phyloP scores from a whole-genome alignment of 225 moss, liverwort and hornwort genomes.

The Pseudisothecium myosuroides region DNA sequence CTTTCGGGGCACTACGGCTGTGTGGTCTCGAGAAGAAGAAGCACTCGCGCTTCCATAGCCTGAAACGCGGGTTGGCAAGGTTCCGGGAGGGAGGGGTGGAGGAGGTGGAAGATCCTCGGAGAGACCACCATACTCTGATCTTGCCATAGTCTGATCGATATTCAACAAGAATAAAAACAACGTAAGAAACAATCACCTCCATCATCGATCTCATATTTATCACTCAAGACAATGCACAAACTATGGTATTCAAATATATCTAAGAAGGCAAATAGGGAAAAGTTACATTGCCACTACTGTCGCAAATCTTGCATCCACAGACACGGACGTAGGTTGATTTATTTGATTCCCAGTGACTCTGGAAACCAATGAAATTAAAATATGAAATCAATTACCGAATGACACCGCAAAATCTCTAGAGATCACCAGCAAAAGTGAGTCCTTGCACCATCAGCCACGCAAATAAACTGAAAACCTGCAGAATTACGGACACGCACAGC shows the following conservation, averaged over 20 bases:
- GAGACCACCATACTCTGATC: neutral
- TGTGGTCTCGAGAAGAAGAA: neutral
- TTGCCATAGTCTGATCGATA: neutral
- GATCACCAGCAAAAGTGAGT: neutral
- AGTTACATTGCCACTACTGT: neutral
- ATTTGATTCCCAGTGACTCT: neutral
- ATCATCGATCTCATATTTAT: neutral
- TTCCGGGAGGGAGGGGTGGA: neutral
- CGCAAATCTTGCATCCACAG: neutral
- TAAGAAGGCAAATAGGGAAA: neutral
- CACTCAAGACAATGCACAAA: neutral
- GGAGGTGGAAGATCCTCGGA: neutral
- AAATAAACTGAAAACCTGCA: neutral
- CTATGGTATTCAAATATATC: neutral
- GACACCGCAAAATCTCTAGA: neutral
- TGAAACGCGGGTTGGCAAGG: neutral
- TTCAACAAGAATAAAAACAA: neutral
- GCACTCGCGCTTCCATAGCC: neutral
- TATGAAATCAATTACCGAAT: neutral
- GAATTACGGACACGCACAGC: neutral
- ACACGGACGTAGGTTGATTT: neutral
- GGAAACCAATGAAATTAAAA: neutral
- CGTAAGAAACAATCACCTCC: neutral
- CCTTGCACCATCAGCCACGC: neutral
- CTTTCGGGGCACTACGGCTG: neutral